phyloP scores from a whole-genome alignment of 176 grass and related monocot genomes.

The Rhynchospora pubera region DNA sequence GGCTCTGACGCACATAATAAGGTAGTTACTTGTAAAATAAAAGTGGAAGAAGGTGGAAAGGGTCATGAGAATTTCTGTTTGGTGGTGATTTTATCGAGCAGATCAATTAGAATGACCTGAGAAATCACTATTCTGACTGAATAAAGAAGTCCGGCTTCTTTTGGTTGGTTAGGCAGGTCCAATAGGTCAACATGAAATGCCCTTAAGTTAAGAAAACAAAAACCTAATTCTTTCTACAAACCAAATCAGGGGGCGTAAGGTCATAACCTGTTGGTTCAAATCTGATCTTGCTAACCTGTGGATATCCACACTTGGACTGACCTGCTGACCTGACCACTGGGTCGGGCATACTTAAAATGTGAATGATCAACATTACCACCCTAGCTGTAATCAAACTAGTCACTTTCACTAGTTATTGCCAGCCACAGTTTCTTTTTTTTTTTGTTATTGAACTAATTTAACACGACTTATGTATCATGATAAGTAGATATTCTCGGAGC shows the following conservation, averaged over 20 bases:
- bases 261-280: background rate
- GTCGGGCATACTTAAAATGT: background rate
- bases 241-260: background rate
- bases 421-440: constrained; percentile 14
- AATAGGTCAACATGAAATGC: background rate
- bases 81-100: background rate
- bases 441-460: constrained; percentile 23
- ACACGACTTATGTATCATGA: constrained; percentile 14
- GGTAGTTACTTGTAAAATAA: constrained; percentile 29
- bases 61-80: background rate
- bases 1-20: constrained; percentile 97
- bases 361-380: background rate
- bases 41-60: background rate
- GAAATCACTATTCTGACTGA: background rate
- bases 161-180: background rate
- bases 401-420: background rate
- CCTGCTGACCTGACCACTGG: background rate
- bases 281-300: background rate
- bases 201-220: background rate
- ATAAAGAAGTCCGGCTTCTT: background rate
- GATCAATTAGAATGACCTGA: background rate
- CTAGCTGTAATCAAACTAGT: background rate
- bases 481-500: constrained; percentile 90
- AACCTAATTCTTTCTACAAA: background rate
- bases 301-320: background rate